Percentiles rank a stretch among this genome's conserved stretches.
phyloP scores from a whole-genome alignment of 352 stramenopile species.

The Phytophthora hibernalis region DNA sequence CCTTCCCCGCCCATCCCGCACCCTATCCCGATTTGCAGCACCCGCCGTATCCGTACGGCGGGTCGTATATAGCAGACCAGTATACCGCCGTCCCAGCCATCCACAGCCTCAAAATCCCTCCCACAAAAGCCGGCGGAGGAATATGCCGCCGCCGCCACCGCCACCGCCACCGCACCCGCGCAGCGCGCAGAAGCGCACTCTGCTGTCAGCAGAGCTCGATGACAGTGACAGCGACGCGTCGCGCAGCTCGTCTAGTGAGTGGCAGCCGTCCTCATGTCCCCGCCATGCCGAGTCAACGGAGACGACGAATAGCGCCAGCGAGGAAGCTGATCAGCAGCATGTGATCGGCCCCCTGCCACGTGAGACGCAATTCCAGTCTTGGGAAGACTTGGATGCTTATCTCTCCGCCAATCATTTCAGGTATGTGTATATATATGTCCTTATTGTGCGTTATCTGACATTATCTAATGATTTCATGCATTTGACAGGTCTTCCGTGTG shows the following conservation, averaged over 20 bases:
- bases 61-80: too few species aligned
- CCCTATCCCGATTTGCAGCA: too few species aligned
- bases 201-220: neutral
- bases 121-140: too few species aligned
- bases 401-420: neutral
- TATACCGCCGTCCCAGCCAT: too few species aligned
- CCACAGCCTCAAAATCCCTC: too few species aligned
- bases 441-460: too few species aligned
- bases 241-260: neutral
- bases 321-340: neutral
- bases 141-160: too few species aligned
- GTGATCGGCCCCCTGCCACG: neutral
- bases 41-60: too few species aligned
- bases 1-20: too few species aligned
- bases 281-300: neutral
- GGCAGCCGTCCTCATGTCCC: neutral
- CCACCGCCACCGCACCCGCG: too few species aligned
- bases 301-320: neutral
- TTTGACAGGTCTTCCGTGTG: constrained; percentile 20
- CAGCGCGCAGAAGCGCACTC: neutral
- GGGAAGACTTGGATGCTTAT: neutral
- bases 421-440: neutral
- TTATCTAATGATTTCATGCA: neutral
- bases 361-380: neutral
- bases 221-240: neutral